A percentile compares a stretch with the other conserved stretches of the same genome.
Evolutionary conservation across 495 filamentous ascomycete genomes (phyloP).

Genomic region (Penicillium cosmopolitanum): DNA sequence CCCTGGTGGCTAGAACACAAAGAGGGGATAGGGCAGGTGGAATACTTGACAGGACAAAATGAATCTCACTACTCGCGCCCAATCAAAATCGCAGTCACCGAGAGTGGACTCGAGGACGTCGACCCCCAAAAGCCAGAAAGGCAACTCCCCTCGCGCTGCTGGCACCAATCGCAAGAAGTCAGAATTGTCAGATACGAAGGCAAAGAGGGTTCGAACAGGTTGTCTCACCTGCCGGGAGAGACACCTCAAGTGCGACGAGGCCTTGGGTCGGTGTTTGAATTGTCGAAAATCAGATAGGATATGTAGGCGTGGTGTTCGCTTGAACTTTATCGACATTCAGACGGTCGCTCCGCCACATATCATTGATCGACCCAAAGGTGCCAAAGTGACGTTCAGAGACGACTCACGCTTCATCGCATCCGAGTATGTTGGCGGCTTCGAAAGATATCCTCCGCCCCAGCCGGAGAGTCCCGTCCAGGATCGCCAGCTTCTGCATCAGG

Average conservation of each 20-base stretch:
- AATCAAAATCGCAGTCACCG: constrained; percentile 21
- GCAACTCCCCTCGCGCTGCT: constrained; percentile 25
- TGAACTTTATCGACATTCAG: constrained; percentile 92
- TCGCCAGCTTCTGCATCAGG: constrained; percentile 42
- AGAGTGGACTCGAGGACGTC: constrained; percentile 14
- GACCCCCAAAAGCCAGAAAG: constrained; percentile 25
- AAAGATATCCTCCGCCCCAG: constrained; percentile 66
- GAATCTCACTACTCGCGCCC: constrained; percentile 25
- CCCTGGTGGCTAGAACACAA: constrained; percentile 29
- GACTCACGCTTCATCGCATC: constrained; percentile 91
- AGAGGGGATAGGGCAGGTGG: background rate
- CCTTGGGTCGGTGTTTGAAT: constrained; percentile 76
- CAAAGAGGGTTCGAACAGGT: constrained; percentile 73
- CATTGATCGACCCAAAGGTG: constrained; percentile 63
- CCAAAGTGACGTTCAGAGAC: constrained; percentile 79
- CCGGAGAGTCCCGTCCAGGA: constrained; percentile 37
- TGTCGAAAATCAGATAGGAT: constrained; percentile 84
- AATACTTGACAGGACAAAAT: constrained; percentile 11
- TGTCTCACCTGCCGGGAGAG: constrained; percentile 79
- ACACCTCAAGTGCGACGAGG: constrained; percentile 85
- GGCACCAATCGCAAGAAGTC: constrained; percentile 30
- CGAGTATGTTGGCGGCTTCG: constrained; percentile 83
- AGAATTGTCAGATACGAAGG: constrained; percentile 49
- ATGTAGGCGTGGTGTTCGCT: constrained; percentile 83
- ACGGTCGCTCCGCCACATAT: constrained; percentile 68